Evolutionary conservation across 2,329 filamentous ascomycete genomes (phyloP), one percentile per base, ranked within the genome.

Genomic region (Pseudogymnoascus sp.): DNA sequence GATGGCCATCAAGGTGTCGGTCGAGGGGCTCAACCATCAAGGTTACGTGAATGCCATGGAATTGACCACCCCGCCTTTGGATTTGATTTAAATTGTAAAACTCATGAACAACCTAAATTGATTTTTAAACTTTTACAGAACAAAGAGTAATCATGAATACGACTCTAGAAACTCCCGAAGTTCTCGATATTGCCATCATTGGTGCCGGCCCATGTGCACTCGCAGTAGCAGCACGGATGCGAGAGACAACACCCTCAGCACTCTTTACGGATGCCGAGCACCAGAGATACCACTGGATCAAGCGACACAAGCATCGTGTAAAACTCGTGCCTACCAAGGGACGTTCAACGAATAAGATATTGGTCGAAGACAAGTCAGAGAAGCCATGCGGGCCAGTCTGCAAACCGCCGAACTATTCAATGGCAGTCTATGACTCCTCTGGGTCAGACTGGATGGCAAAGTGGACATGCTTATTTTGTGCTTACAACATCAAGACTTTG

Each of bases 251-350:
- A 0, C 90, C 90, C 0, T 90, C 87, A 0, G 89, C 90, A 1
- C 84, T 92, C 61, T 93, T 93, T 75, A 92, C 90, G 0, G 89
- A 93, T 70, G 88, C 90, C 67, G 90, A 93, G 70, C 89, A 93
- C 70, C 84, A 87, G 44, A 81, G 90, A n/a, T 93, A 90, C 72
- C 85, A 90, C 73, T 92, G 89, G 87, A 86, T 91, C 63, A 60
- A 60, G 14, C 14, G 47, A 18, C 47, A 53, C 25, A 53, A 53
- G 10, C 25, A 53, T 53, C 47, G 47, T 53, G 47, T 23, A 12
- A 50, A 35, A 5, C 12, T 16, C 1, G 37, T 62, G 7, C 60
- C 60, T 53, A 62, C 60, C 16, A 62, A 53, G n/a, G 60, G 60
- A 14, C 33, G 60, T 14, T 40, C 60, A 5, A 44, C 42, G 23